Percentiles rank a stretch among this genome's conserved stretches.
phyloP scores from a whole-genome alignment of 1,139 yeast genomes.

The Sugiyamaella sp. region DNA sequence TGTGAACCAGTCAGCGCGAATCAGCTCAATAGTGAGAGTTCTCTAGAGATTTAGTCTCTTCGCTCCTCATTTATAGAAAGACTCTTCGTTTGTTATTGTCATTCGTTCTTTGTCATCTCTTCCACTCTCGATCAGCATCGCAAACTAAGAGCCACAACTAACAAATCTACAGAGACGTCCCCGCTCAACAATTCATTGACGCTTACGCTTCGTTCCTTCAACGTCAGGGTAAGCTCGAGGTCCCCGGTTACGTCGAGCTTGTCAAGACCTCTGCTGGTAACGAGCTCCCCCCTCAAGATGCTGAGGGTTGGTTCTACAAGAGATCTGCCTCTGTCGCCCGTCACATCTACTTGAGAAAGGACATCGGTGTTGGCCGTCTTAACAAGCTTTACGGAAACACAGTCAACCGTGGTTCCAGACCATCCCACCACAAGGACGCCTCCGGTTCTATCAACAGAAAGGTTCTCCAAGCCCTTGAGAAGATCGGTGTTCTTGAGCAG shows the following conservation, averaged over 20 bases:
- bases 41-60: no score
- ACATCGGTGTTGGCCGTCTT: constrained; percentile 98
- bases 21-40: no score
- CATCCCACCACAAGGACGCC: constrained; percentile 98
- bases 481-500: constrained; percentile 95
- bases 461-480: constrained; percentile 97
- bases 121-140: neutral
- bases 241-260: constrained; percentile 99
- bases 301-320: constrained; percentile 99
- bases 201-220: constrained; percentile 99
- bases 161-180: constrained; percentile 69
- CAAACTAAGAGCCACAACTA: no score
- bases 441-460: constrained; percentile 99
- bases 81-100: neutral
- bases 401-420: constrained; percentile 98
- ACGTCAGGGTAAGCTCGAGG: constrained; percentile 99
- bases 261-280: constrained; percentile 99
- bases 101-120: neutral
- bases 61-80: no score
- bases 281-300: constrained; percentile 99
- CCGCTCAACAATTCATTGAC: constrained; percentile 99
- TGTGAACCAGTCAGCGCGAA: no score
- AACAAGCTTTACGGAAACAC: constrained; percentile 99
- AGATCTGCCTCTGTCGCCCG: constrained; percentile 99
- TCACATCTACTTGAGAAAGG: constrained; percentile 99